phyloP scores from a whole-genome alignment of 306 rosid species.

The Cicer bijugum region DNA sequence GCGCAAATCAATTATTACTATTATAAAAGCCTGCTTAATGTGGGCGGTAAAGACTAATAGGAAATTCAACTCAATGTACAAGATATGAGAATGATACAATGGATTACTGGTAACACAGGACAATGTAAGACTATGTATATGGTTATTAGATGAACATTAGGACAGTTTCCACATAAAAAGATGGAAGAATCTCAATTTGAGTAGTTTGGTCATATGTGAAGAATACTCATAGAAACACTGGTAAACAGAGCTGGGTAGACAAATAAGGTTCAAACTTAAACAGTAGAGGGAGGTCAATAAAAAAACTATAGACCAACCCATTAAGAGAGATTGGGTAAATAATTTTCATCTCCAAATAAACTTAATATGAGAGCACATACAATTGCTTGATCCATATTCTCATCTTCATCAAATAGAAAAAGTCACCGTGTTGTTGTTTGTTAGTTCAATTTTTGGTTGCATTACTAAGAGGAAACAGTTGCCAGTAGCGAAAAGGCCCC shows the following conservation, averaged over 20 bases:
- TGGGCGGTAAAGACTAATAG: neutral
- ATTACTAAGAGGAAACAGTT: neutral
- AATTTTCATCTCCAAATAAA: neutral
- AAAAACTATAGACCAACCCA: neutral
- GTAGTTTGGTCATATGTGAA: neutral
- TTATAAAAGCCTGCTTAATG: neutral
- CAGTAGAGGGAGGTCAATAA: neutral
- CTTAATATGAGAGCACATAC: neutral
- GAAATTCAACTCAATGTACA: neutral
- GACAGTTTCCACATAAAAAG: neutral
- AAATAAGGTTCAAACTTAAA: neutral
- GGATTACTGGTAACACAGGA: neutral
- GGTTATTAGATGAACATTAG: neutral
- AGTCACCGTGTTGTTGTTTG: neutral
- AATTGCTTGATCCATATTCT: neutral
- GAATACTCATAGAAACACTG: neutral
- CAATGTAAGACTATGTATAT: neutral
- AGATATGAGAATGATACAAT: neutral
- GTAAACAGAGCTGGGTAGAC: neutral
- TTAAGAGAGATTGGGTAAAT: neutral
- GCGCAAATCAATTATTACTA: neutral
- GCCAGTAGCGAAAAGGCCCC: conserved; percentile 2
- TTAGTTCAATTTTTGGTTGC: neutral
- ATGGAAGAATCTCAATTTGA: neutral
- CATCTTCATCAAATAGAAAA: neutral